Evolutionary conservation across 306 rosid genomes (phyloP), one percentile per base, ranked within the genome.

Genomic region (Aeschynomene evenia): DNA sequence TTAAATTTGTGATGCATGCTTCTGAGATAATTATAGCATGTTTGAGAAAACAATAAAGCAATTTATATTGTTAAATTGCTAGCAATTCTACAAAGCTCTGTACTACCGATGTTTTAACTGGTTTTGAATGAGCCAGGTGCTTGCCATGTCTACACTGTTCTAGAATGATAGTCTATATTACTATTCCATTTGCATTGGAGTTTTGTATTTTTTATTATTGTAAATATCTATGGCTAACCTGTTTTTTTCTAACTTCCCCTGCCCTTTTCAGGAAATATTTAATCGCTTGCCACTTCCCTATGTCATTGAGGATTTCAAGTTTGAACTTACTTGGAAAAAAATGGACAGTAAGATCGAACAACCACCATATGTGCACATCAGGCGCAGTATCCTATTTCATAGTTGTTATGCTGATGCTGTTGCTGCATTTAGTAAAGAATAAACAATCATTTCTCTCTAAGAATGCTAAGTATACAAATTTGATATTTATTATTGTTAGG

Each of bases 241-340:
- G 3, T 1, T 23, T 57, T 58, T 13, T 52, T 53, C 23, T 51
- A 48, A 36, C 72, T 52, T 31, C 8, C 19, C 67, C 57, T 33
- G 53, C 63, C 49, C 18, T 77, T 61, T 75, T 61, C 81, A 90
- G 98, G 97, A 86, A 79, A 73, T 84, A 16, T 90, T 93, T 76
- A 54, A 71, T 52, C 85, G 86, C 42, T 81, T 90, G 85, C 98
- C 97, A 49, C 79, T 86, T 74, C 97, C 98, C 36, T 90, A 75
- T 83, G 46, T 48, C 43, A 59, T 73, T 0, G 96, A 90, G 84
- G 98, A 90, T 79, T 88, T 93, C 85, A 93, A 88, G 82, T 81
- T 90, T 81, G 97, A 93, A 56, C 51, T 71, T 67, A 70, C 70
- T n/a, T 77, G 96, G 94, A 88, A 86, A 83, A 89, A 88, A 72